A percentile compares a stretch with the other conserved stretches of the same genome.
Conservation (phyloP, 1,284 basidiomycete genomes). For the Moniliella sp. region DNA sequence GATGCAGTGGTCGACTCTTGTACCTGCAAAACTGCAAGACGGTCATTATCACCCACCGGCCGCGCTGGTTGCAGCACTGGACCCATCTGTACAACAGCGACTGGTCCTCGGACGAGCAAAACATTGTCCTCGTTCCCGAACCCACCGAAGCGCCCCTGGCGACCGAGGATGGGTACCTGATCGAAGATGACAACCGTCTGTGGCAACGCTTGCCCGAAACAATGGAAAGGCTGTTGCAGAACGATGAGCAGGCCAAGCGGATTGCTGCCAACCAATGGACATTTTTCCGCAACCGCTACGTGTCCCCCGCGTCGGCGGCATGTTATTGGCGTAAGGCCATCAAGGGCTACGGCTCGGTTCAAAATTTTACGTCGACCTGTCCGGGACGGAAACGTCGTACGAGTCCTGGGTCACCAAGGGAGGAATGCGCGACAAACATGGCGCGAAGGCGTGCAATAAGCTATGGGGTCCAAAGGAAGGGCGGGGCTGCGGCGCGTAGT, state of each 20-base stretch:
- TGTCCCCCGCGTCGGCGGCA: conserved; percentile 10
- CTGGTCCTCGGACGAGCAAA: conserved; percentile 17
- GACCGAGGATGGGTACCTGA: conserved; percentile 10
- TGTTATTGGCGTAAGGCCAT: conserved; percentile 24
- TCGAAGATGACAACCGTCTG: conserved; percentile 5
- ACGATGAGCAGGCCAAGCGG: conserved; percentile 13
- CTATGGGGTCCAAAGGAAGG: too few species aligned
- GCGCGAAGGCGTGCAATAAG: too few species aligned
- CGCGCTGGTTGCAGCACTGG: conserved; percentile 24
- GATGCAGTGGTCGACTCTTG: conserved; percentile 12
- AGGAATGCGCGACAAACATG: too few species aligned
- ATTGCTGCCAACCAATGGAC: conserved; percentile 24
- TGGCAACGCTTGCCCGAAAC: conserved; percentile 20
- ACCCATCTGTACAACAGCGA: conserved; percentile 25
- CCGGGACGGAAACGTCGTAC: conserved; percentile 19
- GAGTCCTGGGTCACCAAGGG: too few species aligned
- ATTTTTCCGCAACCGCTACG: conserved; percentile 15
- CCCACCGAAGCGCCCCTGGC: conserved; percentile 5
- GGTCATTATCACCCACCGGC: conserved; percentile 24
- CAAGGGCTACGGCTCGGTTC: conserved; percentile 9
- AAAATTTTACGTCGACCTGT: conserved; percentile 12
- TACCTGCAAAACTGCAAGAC: conserved; percentile 24
- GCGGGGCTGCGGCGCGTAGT: too few species aligned
- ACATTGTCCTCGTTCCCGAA: conserved; percentile 27
- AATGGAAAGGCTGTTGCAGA: conserved; percentile 14